These are phyloP conservation scores for Camelina sativa DNA, from an alignment of 345 rosid species.

Conservation along the genomic window DNA sequence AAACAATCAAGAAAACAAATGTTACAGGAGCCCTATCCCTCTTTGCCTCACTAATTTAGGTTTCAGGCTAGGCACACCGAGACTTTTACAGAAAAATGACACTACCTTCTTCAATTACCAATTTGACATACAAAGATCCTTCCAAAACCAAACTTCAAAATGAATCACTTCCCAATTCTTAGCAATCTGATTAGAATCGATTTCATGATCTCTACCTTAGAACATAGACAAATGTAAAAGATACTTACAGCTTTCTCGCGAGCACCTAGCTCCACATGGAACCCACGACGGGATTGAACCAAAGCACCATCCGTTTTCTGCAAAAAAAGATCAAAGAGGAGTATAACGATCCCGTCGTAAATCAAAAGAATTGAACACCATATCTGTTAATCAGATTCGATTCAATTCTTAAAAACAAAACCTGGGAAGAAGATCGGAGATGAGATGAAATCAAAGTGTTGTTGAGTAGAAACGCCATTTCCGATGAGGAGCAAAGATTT, in stretches of 20 bases:
- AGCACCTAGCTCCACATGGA: conserved; percentile 77
- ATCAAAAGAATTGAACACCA: conserved; percentile 26
- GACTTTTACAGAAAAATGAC: background rate
- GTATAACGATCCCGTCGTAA: conserved; percentile 10
- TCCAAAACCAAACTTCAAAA: no score
- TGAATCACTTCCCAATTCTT: no score
- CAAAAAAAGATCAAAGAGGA: conserved; percentile 19
- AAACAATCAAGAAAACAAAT: background rate
- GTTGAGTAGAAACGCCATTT: conserved; percentile 70
- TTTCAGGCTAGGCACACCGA: background rate
- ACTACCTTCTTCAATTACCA: background rate
- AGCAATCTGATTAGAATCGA: background rate
- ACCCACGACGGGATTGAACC: conserved; percentile 60
- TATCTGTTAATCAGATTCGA: conserved; percentile 21
- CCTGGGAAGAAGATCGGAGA: conserved; percentile 71
- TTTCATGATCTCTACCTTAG: background rate
- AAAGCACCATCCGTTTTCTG: conserved; percentile 54
- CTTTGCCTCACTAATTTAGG: background rate
- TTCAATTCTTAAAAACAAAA: background rate
- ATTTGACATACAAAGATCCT: background rate
- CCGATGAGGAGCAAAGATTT: conserved; percentile 31
- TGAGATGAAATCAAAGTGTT: conserved; percentile 54
- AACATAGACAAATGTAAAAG: conserved; percentile 5
- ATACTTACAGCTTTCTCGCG: conserved; percentile 92
- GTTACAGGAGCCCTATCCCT: background rate